Percentiles rank a stretch among this genome's conserved stretches.
Evolutionary conservation across 106 monocot genomes (phyloP).

Genomic region (Ottelia alismoides): DNA sequence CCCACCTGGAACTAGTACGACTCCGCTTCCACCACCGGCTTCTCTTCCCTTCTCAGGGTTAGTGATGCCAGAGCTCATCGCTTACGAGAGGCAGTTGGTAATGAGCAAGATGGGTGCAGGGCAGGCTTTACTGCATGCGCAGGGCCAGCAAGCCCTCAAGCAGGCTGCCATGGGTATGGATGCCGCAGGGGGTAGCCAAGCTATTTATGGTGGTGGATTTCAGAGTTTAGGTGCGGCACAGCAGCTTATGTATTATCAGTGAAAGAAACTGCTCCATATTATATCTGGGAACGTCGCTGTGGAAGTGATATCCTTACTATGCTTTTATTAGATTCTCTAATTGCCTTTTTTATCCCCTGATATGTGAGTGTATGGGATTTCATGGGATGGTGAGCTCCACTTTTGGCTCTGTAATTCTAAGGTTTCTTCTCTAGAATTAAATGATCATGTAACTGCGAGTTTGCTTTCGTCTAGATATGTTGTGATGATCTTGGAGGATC

Average conservation of each 20-base stretch:
- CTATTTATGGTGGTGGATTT: constrained; percentile 46
- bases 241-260: constrained; percentile 34
- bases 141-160: constrained; percentile 41
- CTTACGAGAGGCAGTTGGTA: constrained; percentile 35
- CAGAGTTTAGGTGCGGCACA: constrained; percentile 26
- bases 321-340: too few relatives aligned
- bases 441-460: too few relatives aligned
- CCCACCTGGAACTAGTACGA: constrained; percentile 39
- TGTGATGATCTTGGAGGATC: too few relatives aligned
- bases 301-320: too few relatives aligned
- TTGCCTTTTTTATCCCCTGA: too few relatives aligned
- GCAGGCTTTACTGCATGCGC: constrained; percentile 33
- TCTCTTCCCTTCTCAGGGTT: constrained; percentile 27
- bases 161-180: constrained; percentile 33
- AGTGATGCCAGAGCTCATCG: constrained; percentile 35
- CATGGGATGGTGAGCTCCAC: too few relatives aligned
- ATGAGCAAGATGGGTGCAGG: constrained; percentile 40
- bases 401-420: too few relatives aligned
- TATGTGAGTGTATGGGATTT: too few relatives aligned
- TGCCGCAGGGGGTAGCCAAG: constrained; percentile 43
- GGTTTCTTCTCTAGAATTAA: too few relatives aligned
- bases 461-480: too few relatives aligned
- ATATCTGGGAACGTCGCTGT: too few relatives aligned
- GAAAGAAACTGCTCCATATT: too few relatives aligned
- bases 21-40: constrained; percentile 50